These are phyloP conservation scores for Xylaria sp. DNA, from an alignment of 2,329 filamentous ascomycete genomes.

Conservation along the genomic window DNA sequence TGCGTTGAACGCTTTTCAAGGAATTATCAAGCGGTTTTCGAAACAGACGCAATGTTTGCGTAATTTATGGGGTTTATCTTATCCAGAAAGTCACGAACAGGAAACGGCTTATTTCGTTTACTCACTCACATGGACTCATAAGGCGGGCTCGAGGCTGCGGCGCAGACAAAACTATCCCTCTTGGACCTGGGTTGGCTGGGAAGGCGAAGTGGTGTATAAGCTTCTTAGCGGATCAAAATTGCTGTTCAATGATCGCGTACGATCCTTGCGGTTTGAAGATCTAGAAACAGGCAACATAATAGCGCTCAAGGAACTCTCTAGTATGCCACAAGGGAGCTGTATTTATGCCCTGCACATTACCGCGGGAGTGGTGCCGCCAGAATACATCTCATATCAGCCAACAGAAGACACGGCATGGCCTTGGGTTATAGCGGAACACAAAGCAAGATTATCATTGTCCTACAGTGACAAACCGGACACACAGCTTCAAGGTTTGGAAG, in stretches of 20 bases:
- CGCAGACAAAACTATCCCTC: slow-evolving; percentile 22
- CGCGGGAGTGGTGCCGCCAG: not conserved
- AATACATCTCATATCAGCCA: not conserved
- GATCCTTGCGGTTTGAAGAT: not conserved
- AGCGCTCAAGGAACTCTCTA: not conserved
- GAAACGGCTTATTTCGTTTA: slow-evolving; percentile 9
- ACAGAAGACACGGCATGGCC: not conserved
- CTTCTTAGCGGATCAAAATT: not conserved
- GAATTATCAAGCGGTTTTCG: slow-evolving; percentile 32
- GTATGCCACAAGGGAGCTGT: not conserved
- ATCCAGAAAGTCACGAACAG: not conserved
- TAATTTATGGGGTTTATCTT: not conserved
- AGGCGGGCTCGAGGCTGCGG: not conserved
- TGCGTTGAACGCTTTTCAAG: slow-evolving; percentile 34
- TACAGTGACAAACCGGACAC: not conserved
- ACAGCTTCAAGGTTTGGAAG: not conserved
- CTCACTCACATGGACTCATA: slow-evolving; percentile 28
- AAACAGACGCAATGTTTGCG: slow-evolving; percentile 25
- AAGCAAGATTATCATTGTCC: not conserved
- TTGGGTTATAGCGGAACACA: not conserved
- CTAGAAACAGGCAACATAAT: not conserved
- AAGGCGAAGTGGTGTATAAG: slow-evolving; percentile 5
- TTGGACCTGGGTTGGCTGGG: slow-evolving; percentile 37
- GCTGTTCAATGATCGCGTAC: not conserved
- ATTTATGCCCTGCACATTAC: not conserved